phyloP scores from a whole-genome alignment of 2,329 filamentous ascomycete genomes.

The Cercospora citrullina region DNA sequence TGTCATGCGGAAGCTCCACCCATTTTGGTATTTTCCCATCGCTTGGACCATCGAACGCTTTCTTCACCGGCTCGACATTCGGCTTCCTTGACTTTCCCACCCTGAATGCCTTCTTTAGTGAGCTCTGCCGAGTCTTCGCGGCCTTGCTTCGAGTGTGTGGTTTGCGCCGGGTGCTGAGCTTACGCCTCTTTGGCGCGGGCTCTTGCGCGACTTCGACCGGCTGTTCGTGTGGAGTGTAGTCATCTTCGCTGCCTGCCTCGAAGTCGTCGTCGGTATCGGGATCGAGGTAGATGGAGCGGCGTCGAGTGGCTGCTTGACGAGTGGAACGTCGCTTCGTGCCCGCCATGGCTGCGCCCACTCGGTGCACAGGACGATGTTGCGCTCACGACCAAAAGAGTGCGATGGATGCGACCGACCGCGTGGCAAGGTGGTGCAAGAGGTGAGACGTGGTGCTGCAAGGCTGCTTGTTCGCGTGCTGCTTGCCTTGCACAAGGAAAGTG shows the following conservation, averaged over 20 bases:
- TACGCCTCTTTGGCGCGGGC: constrained; percentile 29
- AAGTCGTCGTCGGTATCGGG: constrained; percentile 42
- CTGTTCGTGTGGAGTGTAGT: constrained; percentile 25
- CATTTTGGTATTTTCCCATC: constrained; percentile 39
- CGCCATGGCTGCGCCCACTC: constrained; percentile 1
- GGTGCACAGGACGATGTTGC: no score
- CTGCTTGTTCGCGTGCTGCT: neutral
- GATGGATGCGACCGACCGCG: neutral
- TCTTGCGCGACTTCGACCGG: constrained; percentile 19
- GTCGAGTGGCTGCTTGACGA: constrained; percentile 37
- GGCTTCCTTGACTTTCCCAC: constrained; percentile 31
- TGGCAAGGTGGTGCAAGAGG: neutral
- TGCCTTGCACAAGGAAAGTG: neutral
- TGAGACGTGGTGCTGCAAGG: neutral
- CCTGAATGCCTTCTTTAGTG: constrained; percentile 22
- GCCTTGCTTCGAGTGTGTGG: constrained; percentile 33
- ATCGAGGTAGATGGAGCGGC: constrained; percentile 39
- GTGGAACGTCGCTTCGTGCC: constrained; percentile 38
- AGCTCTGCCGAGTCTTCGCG: constrained; percentile 21
- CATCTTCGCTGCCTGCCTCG: constrained; percentile 33
- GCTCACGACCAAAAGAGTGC: neutral
- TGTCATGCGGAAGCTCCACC: constrained; percentile 38
- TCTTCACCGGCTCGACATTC: constrained; percentile 25
- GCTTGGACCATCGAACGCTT: constrained; percentile 35
- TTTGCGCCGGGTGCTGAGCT: constrained; percentile 25